Base-by-base conservation (phyloP, 2,329 filamentous ascomycete genomes). In the Colletotrichum shisoi region DNA sequence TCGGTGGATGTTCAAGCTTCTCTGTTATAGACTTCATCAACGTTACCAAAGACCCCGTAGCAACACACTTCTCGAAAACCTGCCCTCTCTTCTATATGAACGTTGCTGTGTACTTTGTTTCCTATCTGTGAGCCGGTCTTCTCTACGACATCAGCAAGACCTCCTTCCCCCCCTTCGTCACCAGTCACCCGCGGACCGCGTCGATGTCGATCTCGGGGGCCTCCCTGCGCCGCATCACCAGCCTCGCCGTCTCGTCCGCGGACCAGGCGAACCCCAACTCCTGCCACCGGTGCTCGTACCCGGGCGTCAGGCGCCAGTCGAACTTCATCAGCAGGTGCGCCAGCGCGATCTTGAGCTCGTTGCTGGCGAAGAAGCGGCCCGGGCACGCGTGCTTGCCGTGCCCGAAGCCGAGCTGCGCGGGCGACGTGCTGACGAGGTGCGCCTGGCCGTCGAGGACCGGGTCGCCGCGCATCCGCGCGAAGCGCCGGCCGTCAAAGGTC, bases 301-400 rank as follows among this genome's bases (percentile, higher is more conserved):
- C 68, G 1, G 48, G 57, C 0, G 53, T 49, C 1, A 70, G 48
- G 39, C 57, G 37, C 61, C 60, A 67, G 34, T 67, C 61, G 5
- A 59, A 69, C 21, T 69, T 67, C 48, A 69, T 63, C 5, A 67
- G 11, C 6, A 69, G 24, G n/a, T 67, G 67, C 24, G 53, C 54
- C 39, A 69, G 42, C 34, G 67, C 67, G 15, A 69, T 53, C 49
- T 83, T 83, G 72, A 82, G 77, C 74, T 82, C 79, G 67, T 80
- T 78, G 17, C 73, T 73, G 15, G 80, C 81, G 67, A 82, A 82
- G 77, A 82, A 82, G 1, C 80, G 75, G 0, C 81, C 81, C 0
- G 78, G 79, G 62, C 79, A 80, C 2, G 79, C 78, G 66, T 80
- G 76, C 27, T 74, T 72, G 3, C 78, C 78, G 1, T 78, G 75